These are phyloP conservation scores for Fusarium sp. DNA, from an alignment of 2,329 filamentous ascomycete species.

Conservation along the genomic window DNA sequence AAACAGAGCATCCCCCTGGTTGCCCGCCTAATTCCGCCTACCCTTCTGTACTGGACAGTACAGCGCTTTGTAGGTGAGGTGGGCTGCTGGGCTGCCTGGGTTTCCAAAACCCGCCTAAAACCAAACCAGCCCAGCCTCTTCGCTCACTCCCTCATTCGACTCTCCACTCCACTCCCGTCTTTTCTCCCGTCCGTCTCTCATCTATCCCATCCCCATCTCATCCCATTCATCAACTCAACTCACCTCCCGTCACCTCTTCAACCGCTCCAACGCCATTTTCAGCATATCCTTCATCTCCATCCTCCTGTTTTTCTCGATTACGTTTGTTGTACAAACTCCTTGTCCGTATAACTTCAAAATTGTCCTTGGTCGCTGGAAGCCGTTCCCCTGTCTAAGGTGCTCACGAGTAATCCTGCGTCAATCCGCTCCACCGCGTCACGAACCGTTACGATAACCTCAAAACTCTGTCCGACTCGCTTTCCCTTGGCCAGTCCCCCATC, in stretches of 20 bases:
- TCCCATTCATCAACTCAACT: slow-evolving; percentile 25
- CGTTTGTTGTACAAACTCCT: slow-evolving; percentile 32
- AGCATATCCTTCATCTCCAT: slow-evolving; percentile 35
- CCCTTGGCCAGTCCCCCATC: slow-evolving; percentile 42
- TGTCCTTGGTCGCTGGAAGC: slow-evolving; percentile 17
- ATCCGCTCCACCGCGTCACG: slow-evolving; percentile 44
- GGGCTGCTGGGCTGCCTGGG: slow-evolving; percentile 26
- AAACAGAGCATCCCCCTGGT: slow-evolving; percentile 30
- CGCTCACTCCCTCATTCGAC: slow-evolving; percentile 25
- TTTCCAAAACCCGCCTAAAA: slow-evolving; percentile 44
- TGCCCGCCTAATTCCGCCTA: slow-evolving; percentile 40
- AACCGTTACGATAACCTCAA: slow-evolving; percentile 44
- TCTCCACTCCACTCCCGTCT: slow-evolving; percentile 34
- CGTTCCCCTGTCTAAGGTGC: slow-evolving; percentile 24
- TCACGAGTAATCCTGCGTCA: slow-evolving; percentile 39
- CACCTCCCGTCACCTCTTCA: slow-evolving; percentile 23
- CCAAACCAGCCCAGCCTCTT: slow-evolving; percentile 45
- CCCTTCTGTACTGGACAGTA: slow-evolving; percentile 24
- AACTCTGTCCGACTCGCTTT: slow-evolving; percentile 39
- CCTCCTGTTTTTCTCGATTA: slow-evolving; percentile 24
- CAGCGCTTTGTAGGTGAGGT: slow-evolving; percentile 5
- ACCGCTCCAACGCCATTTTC: slow-evolving; percentile 38
- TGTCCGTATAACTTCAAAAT: slow-evolving; percentile 28
- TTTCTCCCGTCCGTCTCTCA: slow-evolving; percentile 30
- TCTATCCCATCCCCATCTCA: not conserved